Conservation (phyloP, 805 yeast species). For the Candida verbasci region DNA sequence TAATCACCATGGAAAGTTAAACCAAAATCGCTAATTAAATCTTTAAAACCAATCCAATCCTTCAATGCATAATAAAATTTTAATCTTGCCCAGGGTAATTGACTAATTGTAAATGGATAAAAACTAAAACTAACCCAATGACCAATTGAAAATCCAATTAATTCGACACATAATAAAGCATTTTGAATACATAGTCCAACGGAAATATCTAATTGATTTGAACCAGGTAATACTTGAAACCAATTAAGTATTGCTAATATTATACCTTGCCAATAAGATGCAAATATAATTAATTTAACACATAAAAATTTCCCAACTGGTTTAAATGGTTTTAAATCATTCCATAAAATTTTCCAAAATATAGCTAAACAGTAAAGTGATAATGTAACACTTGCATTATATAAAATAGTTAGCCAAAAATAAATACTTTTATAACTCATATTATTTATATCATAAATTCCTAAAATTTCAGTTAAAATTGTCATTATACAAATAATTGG, state of each 20-base stretch:
- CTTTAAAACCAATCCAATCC: constrained; percentile 76
- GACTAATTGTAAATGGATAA: constrained; percentile 58
- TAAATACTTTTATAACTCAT: constrained; percentile 47
- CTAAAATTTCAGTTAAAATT: constrained; percentile 42
- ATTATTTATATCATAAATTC: constrained; percentile 48
- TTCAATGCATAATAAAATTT: constrained; percentile 58
- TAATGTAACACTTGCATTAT: constrained; percentile 75
- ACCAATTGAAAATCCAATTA: constrained; percentile 81
- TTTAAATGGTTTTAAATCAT: constrained; percentile 69
- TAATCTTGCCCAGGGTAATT: constrained; percentile 66
- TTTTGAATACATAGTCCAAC: constrained; percentile 68
- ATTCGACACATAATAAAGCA: constrained; percentile 74
- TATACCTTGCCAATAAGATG: constrained; percentile 96
- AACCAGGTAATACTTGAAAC: constrained; percentile 40
- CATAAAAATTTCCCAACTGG: constrained; percentile 93
- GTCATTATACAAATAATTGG: constrained; percentile 69
- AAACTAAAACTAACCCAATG: constrained; percentile 86
- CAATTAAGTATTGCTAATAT: constrained; percentile 50
- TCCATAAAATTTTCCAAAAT: constrained; percentile 88
- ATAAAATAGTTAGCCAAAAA: constrained; percentile 62
- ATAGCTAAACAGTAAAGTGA: constrained; percentile 83
- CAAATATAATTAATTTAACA: constrained; percentile 90
- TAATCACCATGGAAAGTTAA: constrained; percentile 64
- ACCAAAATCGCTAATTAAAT: constrained; percentile 73
- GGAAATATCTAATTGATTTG: constrained; percentile 24